Conservation (phyloP, 2,329 filamentous ascomycete genomes). For the Zymoseptoria ardabiliae region DNA sequence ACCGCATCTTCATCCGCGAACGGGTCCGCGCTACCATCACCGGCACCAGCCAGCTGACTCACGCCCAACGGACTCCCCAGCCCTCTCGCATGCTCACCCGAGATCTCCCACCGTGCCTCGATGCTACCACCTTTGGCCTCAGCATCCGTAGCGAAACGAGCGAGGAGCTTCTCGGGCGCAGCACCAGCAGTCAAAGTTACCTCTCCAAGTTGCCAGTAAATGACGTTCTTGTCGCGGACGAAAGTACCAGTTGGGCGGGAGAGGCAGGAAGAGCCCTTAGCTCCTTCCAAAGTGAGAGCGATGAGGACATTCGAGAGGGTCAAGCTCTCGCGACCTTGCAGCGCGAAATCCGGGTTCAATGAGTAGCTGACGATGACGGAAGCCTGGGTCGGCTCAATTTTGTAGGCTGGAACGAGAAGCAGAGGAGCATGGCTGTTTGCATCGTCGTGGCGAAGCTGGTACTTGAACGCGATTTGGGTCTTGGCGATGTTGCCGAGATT, state of each 20-base stretch:
- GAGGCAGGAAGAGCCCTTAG: conserved; percentile 58
- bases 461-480: conserved; percentile 81
- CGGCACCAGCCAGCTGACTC: conserved; percentile 37
- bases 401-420: conserved; percentile 69
- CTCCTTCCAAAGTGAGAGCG: conserved; percentile 61
- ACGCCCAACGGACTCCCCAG: conserved; percentile 58
- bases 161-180: conserved; percentile 67
- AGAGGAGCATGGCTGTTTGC: conserved; percentile 57
- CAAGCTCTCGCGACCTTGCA: conserved; percentile 40
- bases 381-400: conserved; percentile 75
- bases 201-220: conserved; percentile 76
- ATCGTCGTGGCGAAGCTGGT: conserved; percentile 70
- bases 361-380: conserved; percentile 79
- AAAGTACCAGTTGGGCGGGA: conserved; percentile 76
- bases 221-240: conserved; percentile 64
- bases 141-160: conserved; percentile 69
- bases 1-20: conserved; percentile 57
- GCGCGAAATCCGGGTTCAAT: conserved; percentile 63
- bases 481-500: conserved; percentile 61
- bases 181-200: conserved; percentile 56
- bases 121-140: conserved; percentile 65
- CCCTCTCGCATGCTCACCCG: conserved; percentile 40
- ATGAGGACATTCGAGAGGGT: conserved; percentile 68
- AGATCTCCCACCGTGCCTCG: conserved; percentile 75
- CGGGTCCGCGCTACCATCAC: conserved; percentile 50